A percentile compares a stretch with the other conserved stretches of the same genome.
These are phyloP conservation scores for Penicillium frequentans DNA, from an alignment of 2,329 filamentous ascomycete genomes.

Conservation along the genomic window DNA sequence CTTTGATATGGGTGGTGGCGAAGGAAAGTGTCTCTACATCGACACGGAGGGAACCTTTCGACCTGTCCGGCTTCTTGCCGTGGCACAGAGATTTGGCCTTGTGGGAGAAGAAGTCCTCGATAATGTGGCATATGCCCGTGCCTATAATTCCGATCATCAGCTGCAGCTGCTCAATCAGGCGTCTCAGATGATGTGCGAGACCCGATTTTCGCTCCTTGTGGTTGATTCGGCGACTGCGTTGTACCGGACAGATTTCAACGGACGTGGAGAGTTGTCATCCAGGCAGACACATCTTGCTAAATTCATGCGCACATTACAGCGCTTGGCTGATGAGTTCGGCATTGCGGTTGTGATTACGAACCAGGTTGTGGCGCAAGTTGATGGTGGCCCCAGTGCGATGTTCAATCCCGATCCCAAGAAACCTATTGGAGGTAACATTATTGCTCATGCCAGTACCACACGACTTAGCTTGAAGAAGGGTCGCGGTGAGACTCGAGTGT, in stretches of 20 bases:
- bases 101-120: slow-evolving; percentile 97
- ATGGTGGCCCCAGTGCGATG: slow-evolving; percentile 94
- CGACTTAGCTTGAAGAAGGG: slow-evolving; percentile 95
- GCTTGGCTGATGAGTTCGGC: slow-evolving; percentile 72
- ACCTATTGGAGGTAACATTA: slow-evolving; percentile 97
- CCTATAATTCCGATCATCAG: slow-evolving; percentile 98
- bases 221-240: slow-evolving; percentile 95
- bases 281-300: slow-evolving; percentile 64
- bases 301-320: slow-evolving; percentile 50
- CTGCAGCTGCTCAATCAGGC: slow-evolving; percentile 93
- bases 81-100: slow-evolving; percentile 90
- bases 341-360: slow-evolving; percentile 99
- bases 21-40: slow-evolving; percentile 98
- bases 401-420: slow-evolving; percentile 99
- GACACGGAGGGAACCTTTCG: slow-evolving; percentile 98
- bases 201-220: slow-evolving; percentile 89
- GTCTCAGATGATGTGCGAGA: slow-evolving; percentile 99
- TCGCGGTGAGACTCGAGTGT: slow-evolving; percentile 89
- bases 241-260: slow-evolving; percentile 94
- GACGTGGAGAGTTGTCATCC: slow-evolving; percentile 94
- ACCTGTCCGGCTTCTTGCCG: slow-evolving; percentile 84
- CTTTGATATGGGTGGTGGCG: slow-evolving; percentile 98
- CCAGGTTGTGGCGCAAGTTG: slow-evolving; percentile 96
- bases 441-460: slow-evolving; percentile 95
- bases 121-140: slow-evolving; percentile 95